Evolutionary conservation across 129 eudicot species (phyloP).

Genomic region (Flaveria sonorensis): DNA sequence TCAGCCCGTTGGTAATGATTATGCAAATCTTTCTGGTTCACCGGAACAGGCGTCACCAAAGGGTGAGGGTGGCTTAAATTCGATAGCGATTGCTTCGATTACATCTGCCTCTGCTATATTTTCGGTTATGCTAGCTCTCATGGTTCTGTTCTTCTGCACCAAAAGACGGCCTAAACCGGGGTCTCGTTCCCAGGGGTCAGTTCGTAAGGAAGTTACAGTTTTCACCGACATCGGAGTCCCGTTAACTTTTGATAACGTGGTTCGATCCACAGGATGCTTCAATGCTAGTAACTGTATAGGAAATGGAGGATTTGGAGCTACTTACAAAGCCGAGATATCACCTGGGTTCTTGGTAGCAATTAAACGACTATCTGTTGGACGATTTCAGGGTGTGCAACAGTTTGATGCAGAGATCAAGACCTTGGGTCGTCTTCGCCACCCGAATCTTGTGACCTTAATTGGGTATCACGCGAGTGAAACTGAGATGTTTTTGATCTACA

Average conservation of each 20-base stretch:
- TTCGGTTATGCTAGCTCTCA: slow-evolving; percentile 70
- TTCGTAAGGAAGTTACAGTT: slow-evolving; percentile 67
- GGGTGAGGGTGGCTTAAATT: slow-evolving; percentile 38
- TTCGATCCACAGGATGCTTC: slow-evolving; percentile 71
- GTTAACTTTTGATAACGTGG: slow-evolving; percentile 73
- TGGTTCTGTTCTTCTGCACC: slow-evolving; percentile 70
- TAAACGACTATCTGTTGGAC: slow-evolving; percentile 76
- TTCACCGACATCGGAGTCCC: slow-evolving; percentile 80
- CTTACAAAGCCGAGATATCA: slow-evolving; percentile 83
- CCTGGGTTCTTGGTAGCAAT: slow-evolving; percentile 80
- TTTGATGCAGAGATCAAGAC: slow-evolving; percentile 88
- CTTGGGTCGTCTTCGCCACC: slow-evolving; percentile 80
- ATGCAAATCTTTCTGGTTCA: slow-evolving; percentile 33
- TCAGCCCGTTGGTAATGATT: slow-evolving; percentile 42
- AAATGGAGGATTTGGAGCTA: slow-evolving; percentile 93
- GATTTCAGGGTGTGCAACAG: slow-evolving; percentile 89
- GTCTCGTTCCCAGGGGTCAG: slow-evolving; percentile 50
- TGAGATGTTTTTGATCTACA: slow-evolving; percentile 90
- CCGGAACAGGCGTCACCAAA: slow-evolving; percentile 26
- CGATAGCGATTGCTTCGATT: slow-evolving; percentile 81
- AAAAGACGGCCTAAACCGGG: slow-evolving; percentile 75
- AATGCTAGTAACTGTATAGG: slow-evolving; percentile 91
- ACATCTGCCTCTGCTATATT: slow-evolving; percentile 76
- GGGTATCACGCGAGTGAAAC: slow-evolving; percentile 91
- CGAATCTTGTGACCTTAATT: slow-evolving; percentile 77